phyloP scores from a whole-genome alignment of 192 early-diverging fungal genomes.

The Coemansia brasiliensis region DNA sequence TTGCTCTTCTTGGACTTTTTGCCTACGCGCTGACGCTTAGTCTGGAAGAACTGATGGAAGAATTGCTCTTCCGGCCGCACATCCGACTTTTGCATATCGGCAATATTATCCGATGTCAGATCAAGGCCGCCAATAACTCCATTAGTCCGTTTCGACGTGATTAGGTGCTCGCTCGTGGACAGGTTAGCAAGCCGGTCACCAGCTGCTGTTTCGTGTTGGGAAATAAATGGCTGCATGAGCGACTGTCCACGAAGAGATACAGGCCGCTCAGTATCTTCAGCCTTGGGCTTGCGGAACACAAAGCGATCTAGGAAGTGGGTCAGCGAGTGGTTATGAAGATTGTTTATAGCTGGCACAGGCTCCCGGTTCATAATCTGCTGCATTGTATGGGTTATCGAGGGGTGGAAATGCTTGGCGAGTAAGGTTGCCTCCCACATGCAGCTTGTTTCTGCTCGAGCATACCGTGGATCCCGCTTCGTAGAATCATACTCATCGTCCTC shows the following conservation, averaged over 20 bases:
- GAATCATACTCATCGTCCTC: conserved; percentile 68
- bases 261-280: conserved; percentile 58
- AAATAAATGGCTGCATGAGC: conserved; percentile 57
- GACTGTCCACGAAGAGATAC: conserved; percentile 31
- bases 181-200: conserved; percentile 14
- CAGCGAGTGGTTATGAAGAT: conserved; percentile 87
- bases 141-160: conserved; percentile 67
- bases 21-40: conserved; percentile 33
- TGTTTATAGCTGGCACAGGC: conserved; percentile 63
- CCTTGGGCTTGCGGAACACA: conserved; percentile 93
- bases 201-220: background rate
- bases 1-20: conserved; percentile 50
- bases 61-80: conserved; percentile 39
- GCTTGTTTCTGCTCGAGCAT: conserved; percentile 73
- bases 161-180: conserved; percentile 54
- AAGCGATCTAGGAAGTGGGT: conserved; percentile 94
- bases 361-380: conserved; percentile 67
- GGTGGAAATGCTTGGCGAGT: conserved; percentile 86
- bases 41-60: conserved; percentile 50
- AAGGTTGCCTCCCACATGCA: conserved; percentile 90
- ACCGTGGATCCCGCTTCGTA: conserved; percentile 84
- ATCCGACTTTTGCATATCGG: conserved; percentile 33
- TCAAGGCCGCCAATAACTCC: conserved; percentile 59
- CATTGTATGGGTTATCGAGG: conserved; percentile 84
- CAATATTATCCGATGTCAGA: conserved; percentile 33